Evolutionary conservation across 129 eudicot species (phyloP), one percentile per base, ranked within the genome.

Genomic region (Tagetes patula): DNA sequence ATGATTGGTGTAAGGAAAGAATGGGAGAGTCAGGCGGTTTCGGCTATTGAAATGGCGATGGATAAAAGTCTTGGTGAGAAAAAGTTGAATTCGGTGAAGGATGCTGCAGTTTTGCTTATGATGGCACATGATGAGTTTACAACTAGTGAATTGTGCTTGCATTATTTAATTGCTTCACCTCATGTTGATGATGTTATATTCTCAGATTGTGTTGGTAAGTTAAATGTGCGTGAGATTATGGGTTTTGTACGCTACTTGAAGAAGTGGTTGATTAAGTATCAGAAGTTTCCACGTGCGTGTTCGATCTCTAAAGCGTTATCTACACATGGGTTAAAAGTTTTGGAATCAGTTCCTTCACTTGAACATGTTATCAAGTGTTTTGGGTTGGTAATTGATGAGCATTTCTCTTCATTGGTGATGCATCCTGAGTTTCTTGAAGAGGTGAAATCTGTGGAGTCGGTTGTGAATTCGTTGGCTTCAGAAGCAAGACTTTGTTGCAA

Each of bases 181-280:
- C 82, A 85, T 71, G 71, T 85, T 55, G 98, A 89, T 77, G 98
- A 93, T 56, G 96, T 87, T 46, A 78, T 89, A 32, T 74, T 93
- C 39, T 74, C 90, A 3, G 85, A 87, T 69, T 91, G 96, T 75
- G 69, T 93, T 5, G 74, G 92, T 30, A 87, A 86, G 82, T 80
- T 93, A 62, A 82, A 83, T 69, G 90, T 88, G 31, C 77, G 65
- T 27, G 95, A 93, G 85, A 77, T 87, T 53, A 76, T 85, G 86
- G 61, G 84, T 48, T 81, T 93, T 75, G 75, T 89, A 70, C 67
- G 74, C 67, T 93, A 93, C 72, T 64, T 89, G 77, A 86, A 77
- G 55, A 93, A 87, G 74, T 93, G 96, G 96, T 78, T 93, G 79
- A 66, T 69, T 55, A 93, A 93, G 71, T 93, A 87, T 64, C 86